Evolutionary conservation across 768 basidiomycete genomes (phyloP).

Genomic region (Termitomyces sp.): DNA sequence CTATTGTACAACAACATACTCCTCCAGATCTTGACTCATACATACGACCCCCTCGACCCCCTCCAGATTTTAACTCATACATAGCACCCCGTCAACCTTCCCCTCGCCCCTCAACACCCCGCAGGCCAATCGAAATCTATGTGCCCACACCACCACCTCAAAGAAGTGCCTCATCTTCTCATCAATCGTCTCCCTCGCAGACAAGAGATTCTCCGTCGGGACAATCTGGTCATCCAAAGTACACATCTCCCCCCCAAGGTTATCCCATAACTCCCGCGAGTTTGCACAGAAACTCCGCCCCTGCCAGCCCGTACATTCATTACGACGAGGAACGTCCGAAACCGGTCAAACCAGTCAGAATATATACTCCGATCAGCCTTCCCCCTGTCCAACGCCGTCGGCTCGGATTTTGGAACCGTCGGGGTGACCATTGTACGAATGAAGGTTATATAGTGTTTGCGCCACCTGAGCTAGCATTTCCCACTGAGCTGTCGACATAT

Average conservation of each 20-base stretch:
- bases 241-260: conserved; percentile 4
- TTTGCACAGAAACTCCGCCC: not conserved
- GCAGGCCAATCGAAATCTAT: conserved; percentile 9
- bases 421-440: conserved; percentile 64
- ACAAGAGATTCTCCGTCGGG: not conserved
- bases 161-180: conserved; percentile 1
- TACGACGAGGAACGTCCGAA: conserved; percentile 12
- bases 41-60: too few species aligned
- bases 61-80: conserved; percentile 10
- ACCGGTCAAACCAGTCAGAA: conserved; percentile 7
- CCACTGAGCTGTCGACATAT: conserved; percentile 55
- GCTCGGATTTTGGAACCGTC: conserved; percentile 67
- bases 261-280: conserved; percentile 1
- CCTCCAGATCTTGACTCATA: conserved; percentile 13
- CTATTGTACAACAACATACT: conserved; percentile 17
- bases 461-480: conserved; percentile 50
- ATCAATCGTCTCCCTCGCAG: conserved; percentile 4
- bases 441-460: conserved; percentile 61
- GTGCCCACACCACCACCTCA: conserved; percentile 3
- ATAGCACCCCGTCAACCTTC: conserved; percentile 9
- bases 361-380: conserved; percentile 17
- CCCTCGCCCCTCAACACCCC: not conserved
- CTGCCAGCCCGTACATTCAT: conserved; percentile 6
- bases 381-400: conserved; percentile 23
- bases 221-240: not conserved